phyloP scores from a whole-genome alignment of 2,329 filamentous ascomycete species.

The Xylaria sp. region DNA sequence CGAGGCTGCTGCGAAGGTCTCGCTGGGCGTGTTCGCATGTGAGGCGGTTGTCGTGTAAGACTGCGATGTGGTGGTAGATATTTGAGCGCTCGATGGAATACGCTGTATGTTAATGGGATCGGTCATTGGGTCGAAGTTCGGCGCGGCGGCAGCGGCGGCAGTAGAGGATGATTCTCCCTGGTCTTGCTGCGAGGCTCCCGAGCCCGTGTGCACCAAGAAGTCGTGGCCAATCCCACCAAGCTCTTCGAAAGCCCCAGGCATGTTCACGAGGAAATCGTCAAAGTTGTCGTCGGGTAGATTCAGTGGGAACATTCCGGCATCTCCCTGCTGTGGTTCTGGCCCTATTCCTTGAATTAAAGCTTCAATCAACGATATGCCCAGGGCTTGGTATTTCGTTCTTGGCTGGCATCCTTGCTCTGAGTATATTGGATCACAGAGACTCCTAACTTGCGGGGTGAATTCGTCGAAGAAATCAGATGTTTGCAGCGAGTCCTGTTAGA shows the following conservation, averaged over 20 bases:
- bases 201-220: constrained; percentile 12
- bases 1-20: constrained; percentile 24
- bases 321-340: constrained; percentile 25
- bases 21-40: constrained; percentile 21
- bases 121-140: constrained; percentile 18
- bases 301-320: constrained; percentile 18
- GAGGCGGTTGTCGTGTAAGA: constrained; percentile 11
- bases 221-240: constrained; percentile 6
- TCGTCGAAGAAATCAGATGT: constrained; percentile 43
- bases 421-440: constrained; percentile 50
- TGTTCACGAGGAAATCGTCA: constrained; percentile 28
- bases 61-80: constrained; percentile 10
- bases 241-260: constrained; percentile 24
- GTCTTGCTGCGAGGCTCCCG: constrained; percentile 21
- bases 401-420: constrained; percentile 35
- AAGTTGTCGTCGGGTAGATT: constrained; percentile 19
- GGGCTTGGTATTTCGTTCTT: constrained; percentile 46
- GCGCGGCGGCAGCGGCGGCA: background rate
- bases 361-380: constrained; percentile 46
- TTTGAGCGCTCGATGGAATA: constrained; percentile 13
- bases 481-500: constrained; percentile 41
- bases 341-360: constrained; percentile 39
- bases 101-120: constrained; percentile 18
- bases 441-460: constrained; percentile 46
- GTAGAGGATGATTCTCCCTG: constrained; percentile 4